These are phyloP conservation scores for Clarireedia paspali DNA, from an alignment of 2,329 filamentous ascomycete genomes.

Conservation along the genomic window DNA sequence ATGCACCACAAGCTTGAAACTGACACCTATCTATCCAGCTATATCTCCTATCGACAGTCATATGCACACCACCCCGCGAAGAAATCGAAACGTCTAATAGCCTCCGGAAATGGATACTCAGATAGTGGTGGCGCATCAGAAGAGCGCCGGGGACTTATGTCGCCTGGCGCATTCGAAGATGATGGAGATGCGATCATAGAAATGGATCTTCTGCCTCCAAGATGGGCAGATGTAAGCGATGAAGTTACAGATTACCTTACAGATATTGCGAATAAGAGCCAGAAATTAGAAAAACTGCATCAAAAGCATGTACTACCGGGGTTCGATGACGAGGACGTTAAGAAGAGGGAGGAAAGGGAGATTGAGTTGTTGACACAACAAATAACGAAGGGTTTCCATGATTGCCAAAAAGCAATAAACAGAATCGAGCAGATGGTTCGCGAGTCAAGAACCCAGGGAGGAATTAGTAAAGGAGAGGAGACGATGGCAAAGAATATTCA, in stretches of 20 bases:
- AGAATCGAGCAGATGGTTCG: constrained; percentile 80
- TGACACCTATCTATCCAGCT: constrained; percentile 46
- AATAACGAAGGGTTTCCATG: constrained; percentile 82
- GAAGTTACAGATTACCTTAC: constrained; percentile 79
- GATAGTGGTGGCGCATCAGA: constrained; percentile 48
- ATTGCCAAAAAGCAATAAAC: constrained; percentile 84
- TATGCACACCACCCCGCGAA: constrained; percentile 92
- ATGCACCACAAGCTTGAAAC: constrained; percentile 10
- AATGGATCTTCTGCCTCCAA: constrained; percentile 91
- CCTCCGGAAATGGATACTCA: constrained; percentile 47
- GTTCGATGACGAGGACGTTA: constrained; percentile 90
- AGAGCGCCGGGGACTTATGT: constrained; percentile 77
- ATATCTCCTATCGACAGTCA: constrained; percentile 98
- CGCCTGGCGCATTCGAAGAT: constrained; percentile 67
- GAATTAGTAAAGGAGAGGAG: constrained; percentile 76
- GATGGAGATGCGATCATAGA: constrained; percentile 95
- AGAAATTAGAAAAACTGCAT: constrained; percentile 82
- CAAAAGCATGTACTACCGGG: constrained; percentile 95
- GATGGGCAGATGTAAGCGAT: constrained; percentile 93
- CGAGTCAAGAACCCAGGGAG: constrained; percentile 66
- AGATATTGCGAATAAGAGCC: constrained; percentile 74
- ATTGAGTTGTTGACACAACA: constrained; percentile 87
- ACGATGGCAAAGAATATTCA: constrained; percentile 96
- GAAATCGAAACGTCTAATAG: constrained; percentile 58
- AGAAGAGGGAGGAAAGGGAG: constrained; percentile 76